Conservation (phyloP, 768 basidiomycete species). For the Flagelloscypha sp. region DNA sequence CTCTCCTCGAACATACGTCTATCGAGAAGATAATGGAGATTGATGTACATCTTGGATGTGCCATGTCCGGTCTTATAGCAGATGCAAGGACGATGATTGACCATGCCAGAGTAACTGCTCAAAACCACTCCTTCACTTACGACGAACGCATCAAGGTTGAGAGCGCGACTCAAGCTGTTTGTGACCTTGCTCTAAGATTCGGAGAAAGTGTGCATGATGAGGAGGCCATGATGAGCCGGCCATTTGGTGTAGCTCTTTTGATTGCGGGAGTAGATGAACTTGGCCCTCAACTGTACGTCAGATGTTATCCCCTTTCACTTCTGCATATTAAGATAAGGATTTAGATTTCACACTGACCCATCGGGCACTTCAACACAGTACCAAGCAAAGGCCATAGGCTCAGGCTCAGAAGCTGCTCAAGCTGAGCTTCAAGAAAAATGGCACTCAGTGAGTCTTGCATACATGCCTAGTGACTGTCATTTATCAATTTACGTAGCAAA, state of each 20-base stretch:
- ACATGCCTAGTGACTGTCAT: slow-evolving; percentile 1
- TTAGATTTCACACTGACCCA: slow-evolving; percentile 94
- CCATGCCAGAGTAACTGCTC: slow-evolving; percentile 94
- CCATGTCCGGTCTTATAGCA: slow-evolving; percentile 95
- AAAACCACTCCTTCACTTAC: slow-evolving; percentile 94
- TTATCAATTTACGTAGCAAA: slow-evolving; percentile 51
- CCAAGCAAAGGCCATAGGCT: slow-evolving; percentile 97
- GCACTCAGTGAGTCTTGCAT: slow-evolving; percentile 60
- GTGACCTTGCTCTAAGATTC: slow-evolving; percentile 92
- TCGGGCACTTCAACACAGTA: slow-evolving; percentile 96
- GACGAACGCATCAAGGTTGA: slow-evolving; percentile 97
- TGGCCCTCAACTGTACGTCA: slow-evolving; percentile 86
- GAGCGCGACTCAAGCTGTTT: slow-evolving; percentile 96
- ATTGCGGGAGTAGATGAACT: slow-evolving; percentile 97
- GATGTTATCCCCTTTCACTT: neutral
- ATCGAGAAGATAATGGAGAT: slow-evolving; percentile 99
- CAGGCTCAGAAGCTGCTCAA: slow-evolving; percentile 96
- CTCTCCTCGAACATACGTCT: slow-evolving; percentile 87
- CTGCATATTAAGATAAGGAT: neutral
- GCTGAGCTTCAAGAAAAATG: slow-evolving; percentile 95
- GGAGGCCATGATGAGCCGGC: slow-evolving; percentile 98
- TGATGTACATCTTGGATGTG: slow-evolving; percentile 90
- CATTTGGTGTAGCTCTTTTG: slow-evolving; percentile 94
- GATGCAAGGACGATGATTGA: slow-evolving; percentile 99
- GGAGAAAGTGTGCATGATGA: slow-evolving; percentile 99